Conservation (phyloP, 2,329 filamentous ascomycete genomes). For the Penicillium sclerotigenum region DNA sequence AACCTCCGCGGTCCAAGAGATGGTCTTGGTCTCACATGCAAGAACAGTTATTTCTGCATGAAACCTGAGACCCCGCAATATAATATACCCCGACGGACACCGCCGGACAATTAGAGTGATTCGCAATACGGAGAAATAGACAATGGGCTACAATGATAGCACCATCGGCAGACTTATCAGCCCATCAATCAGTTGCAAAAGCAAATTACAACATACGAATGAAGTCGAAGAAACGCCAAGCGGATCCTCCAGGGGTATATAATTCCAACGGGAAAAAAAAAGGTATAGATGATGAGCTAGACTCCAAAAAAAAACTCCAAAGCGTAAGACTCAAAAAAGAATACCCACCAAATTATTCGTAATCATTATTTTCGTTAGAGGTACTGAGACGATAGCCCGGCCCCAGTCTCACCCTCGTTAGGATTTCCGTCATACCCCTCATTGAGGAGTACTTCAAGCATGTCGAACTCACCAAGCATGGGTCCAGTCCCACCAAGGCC, state of each 20-base stretch:
- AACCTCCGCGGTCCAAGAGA: neutral
- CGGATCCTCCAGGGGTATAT: constrained; percentile 22
- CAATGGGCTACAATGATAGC: neutral
- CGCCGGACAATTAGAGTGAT: constrained; percentile 2
- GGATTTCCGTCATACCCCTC: constrained; percentile 39
- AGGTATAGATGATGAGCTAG: neutral
- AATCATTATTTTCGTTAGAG: constrained; percentile 12
- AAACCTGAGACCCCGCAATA: constrained; percentile 8
- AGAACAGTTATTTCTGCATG: neutral
- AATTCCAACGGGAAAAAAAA: neutral
- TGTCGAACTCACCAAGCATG: constrained; percentile 55
- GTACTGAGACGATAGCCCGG: constrained; percentile 30
- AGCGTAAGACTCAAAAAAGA: neutral
- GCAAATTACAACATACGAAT: neutral
- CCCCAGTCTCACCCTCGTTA: constrained; percentile 19
- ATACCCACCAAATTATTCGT: neutral
- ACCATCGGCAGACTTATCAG: neutral
- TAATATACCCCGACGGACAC: constrained; percentile 18
- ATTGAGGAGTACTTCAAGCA: constrained; percentile 48
- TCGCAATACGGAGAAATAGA: neutral
- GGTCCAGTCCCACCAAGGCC: constrained; percentile 60
- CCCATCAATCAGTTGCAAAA: neutral
- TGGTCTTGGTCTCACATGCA: neutral
- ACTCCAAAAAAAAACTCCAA: neutral
- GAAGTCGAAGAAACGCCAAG: constrained; percentile 8